These are phyloP conservation scores for Amylocarpus encephaloides DNA, from an alignment of 2,329 filamentous ascomycete species.

Conservation along the genomic window DNA sequence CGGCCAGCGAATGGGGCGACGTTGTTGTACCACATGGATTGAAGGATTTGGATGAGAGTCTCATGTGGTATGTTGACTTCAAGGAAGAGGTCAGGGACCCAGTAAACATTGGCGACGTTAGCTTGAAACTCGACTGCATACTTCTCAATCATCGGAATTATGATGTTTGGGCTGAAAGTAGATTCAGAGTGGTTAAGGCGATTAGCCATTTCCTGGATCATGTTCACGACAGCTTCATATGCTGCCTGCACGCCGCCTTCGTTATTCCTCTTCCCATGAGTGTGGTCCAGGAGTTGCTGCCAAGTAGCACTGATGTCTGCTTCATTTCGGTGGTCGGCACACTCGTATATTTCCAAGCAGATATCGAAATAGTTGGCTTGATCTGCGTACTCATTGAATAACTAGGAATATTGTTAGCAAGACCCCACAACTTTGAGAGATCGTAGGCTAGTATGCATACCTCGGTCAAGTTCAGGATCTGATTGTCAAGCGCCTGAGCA, in stretches of 20 bases:
- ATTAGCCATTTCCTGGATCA: slow-evolving; percentile 59
- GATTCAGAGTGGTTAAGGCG: slow-evolving; percentile 59
- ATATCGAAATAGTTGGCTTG: slow-evolving; percentile 90
- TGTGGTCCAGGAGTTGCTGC: slow-evolving; percentile 70
- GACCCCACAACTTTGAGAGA: slow-evolving; percentile 4
- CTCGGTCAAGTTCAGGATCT: slow-evolving; percentile 67
- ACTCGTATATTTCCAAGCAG: slow-evolving; percentile 85
- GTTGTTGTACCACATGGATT: slow-evolving; percentile 61
- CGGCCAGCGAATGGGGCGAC: slow-evolving; percentile 56
- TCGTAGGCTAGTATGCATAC: slow-evolving; percentile 44
- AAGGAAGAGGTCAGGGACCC: slow-evolving; percentile 55
- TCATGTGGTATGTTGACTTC: slow-evolving; percentile 57
- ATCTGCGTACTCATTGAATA: slow-evolving; percentile 92
- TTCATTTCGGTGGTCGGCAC: slow-evolving; percentile 83
- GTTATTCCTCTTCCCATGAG: slow-evolving; percentile 46
- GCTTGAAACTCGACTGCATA: slow-evolving; percentile 55
- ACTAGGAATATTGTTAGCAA: slow-evolving; percentile 39
- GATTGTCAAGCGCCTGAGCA: slow-evolving; percentile 64
- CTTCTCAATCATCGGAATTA: slow-evolving; percentile 56
- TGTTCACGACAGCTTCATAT: slow-evolving; percentile 63
- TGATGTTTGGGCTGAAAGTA: slow-evolving; percentile 56
- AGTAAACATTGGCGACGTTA: slow-evolving; percentile 41
- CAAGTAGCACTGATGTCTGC: slow-evolving; percentile 80
- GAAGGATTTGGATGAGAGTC: slow-evolving; percentile 53
- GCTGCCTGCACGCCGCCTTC: slow-evolving; percentile 43